Evolutionary conservation across 2,329 filamentous ascomycete species (phyloP).

Genomic region (Chaetothyriales sp.): DNA sequence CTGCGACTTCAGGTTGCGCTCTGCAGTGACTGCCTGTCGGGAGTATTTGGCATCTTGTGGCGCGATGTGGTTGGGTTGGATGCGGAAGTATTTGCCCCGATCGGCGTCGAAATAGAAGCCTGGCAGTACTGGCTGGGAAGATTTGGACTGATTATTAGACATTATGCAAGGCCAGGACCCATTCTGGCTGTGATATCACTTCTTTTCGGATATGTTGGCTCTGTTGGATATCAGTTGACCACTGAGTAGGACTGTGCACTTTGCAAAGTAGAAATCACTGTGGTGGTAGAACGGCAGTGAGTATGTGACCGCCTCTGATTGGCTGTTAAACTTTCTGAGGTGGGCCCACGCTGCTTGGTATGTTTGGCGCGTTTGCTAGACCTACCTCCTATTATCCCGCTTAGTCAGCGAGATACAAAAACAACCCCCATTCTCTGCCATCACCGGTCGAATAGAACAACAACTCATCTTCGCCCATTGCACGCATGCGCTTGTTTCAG

Average conservation of each 20-base stretch:
- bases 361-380: no score
- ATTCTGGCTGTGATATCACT: background rate
- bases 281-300: no score
- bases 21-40: constrained; percentile 42
- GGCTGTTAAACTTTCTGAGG: no score
- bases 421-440: no score
- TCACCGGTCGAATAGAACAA: no score
- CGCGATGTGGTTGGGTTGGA: constrained; percentile 33
- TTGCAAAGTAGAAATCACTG: background rate
- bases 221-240: no score
- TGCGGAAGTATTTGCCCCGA: constrained; percentile 42
- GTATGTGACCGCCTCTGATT: no score
- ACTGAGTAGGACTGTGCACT: no score
- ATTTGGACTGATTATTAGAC: background rate
- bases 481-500: constrained; percentile 1
- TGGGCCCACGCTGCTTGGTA: no score
- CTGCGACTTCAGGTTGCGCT: constrained; percentile 30
- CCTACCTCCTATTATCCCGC: no score
- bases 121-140: background rate
- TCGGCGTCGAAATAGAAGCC: background rate
- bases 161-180: background rate
- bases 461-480: no score
- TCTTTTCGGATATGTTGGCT: background rate
- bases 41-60: constrained; percentile 40
- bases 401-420: no score